Percentiles rank a stretch among this genome's conserved stretches.
Evolutionary conservation across 148 eudicot genomes (phyloP).

Genomic region (Vaccinium macrocarpon): DNA sequence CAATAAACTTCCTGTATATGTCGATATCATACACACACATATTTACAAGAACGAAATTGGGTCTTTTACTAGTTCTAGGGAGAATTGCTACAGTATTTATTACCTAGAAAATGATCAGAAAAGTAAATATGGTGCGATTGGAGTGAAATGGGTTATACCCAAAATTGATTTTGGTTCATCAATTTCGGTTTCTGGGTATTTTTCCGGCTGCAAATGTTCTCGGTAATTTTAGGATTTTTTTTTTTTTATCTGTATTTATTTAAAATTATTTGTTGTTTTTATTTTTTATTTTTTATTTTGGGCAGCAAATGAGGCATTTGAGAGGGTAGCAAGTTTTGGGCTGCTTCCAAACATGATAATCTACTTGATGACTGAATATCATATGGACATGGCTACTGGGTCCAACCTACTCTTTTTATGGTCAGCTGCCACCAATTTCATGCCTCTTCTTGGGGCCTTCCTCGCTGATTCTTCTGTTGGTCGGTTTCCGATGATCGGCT

Average conservation of each 20-base stretch:
- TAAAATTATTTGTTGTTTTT: background rate
- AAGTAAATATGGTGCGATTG: too few species aligned
- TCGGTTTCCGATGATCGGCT: conserved; percentile 44
- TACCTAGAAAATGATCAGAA: too few species aligned
- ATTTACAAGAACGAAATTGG: too few species aligned
- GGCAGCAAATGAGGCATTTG: conserved; percentile 51
- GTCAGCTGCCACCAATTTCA: conserved; percentile 47
- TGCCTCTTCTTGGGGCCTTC: conserved; percentile 45
- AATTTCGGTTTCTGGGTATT: too few species aligned
- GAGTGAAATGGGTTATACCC: too few species aligned
- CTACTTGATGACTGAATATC: conserved; percentile 47
- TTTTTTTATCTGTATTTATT: too few species aligned
- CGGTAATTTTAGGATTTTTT: too few species aligned
- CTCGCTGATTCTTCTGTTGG: conserved; percentile 56
- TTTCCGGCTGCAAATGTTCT: too few species aligned
- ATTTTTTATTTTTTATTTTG: background rate
- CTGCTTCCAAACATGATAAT: conserved; percentile 56
- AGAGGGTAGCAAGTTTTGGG: conserved; percentile 55
- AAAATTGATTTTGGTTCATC: too few species aligned
- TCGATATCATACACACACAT: background rate
- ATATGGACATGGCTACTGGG: conserved; percentile 43
- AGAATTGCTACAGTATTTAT: too few species aligned
- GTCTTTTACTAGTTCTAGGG: too few species aligned
- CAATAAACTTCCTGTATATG: background rate
- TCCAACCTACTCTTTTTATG: conserved; percentile 47